Evolutionary conservation across 441 rosid species (phyloP).

Genomic region (Jatropha podagrica): DNA sequence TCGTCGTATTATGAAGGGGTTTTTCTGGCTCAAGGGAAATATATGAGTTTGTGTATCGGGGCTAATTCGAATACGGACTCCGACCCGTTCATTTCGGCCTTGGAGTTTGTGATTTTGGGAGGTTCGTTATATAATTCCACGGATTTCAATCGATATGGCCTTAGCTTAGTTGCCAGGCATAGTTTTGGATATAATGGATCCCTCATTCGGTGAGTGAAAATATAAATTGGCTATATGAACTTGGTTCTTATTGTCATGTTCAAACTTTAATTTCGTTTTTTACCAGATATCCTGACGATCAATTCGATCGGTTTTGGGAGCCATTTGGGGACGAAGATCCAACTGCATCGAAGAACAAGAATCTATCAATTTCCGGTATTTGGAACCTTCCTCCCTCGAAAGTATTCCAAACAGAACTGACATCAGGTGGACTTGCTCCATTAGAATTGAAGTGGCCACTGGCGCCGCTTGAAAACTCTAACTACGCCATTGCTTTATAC

Average conservation of each 20-base stretch:
- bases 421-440: slow-evolving; percentile 30
- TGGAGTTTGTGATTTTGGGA: slow-evolving; percentile 62
- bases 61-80: slow-evolving; percentile 63
- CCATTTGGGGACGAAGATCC: slow-evolving; percentile 39
- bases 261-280: slow-evolving; percentile 8
- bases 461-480: slow-evolving; percentile 36
- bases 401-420: slow-evolving; percentile 63
- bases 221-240: neutral
- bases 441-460: slow-evolving; percentile 76
- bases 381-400: slow-evolving; percentile 86
- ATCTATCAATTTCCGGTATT: slow-evolving; percentile 61
- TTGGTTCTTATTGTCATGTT: slow-evolving; percentile 1
- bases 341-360: slow-evolving; percentile 42
- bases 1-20: slow-evolving; percentile 72
- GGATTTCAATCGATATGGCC: slow-evolving; percentile 44
- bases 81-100: slow-evolving; percentile 82
- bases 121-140: slow-evolving; percentile 73
- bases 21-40: slow-evolving; percentile 65
- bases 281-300: slow-evolving; percentile 79
- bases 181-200: slow-evolving; percentile 68
- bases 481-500: slow-evolving; percentile 74
- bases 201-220: slow-evolving; percentile 47
- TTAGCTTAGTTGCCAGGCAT: slow-evolving; percentile 67
- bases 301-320: slow-evolving; percentile 77
- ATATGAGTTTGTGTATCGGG: slow-evolving; percentile 69